These are phyloP conservation scores for Pseudocercospora pini-densiflorae DNA, from an alignment of 2,329 filamentous ascomycete genomes.

Conservation along the genomic window DNA sequence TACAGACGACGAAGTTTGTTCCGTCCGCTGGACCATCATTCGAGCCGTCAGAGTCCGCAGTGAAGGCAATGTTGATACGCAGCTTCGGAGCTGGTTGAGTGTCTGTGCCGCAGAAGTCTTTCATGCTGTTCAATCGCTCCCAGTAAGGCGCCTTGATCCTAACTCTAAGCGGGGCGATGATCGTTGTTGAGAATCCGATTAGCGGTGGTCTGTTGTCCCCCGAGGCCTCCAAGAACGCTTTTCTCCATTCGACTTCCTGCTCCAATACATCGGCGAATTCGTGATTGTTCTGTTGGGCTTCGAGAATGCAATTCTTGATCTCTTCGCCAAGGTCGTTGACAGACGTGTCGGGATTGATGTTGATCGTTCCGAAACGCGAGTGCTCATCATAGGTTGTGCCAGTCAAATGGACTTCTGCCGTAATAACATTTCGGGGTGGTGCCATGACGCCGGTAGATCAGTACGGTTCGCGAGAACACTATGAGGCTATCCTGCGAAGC, in stretches of 20 bases:
- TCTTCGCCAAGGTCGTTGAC: neutral
- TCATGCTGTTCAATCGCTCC: neutral
- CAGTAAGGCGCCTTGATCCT: neutral
- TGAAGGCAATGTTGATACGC: neutral
- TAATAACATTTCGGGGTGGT: neutral
- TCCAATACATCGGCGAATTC: neutral
- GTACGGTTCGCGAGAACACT: no score
- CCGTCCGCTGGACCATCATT: neutral
- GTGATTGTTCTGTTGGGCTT: neutral
- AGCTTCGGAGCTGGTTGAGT: neutral
- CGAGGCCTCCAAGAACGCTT: neutral
- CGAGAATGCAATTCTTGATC: neutral
- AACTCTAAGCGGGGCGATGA: neutral
- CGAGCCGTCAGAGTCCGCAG: neutral
- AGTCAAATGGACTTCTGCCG: neutral
- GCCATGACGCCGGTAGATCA: no score
- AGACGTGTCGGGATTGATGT: neutral
- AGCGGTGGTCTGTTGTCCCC: neutral
- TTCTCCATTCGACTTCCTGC: neutral
- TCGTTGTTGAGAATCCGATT: neutral
- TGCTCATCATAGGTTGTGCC: neutral
- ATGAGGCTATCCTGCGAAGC: no score
- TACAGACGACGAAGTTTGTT: neutral
- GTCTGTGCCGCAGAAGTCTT: neutral
- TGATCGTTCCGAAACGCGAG: neutral